Evolutionary conservation across 2,329 filamentous ascomycete species (phyloP), one percentile per base, ranked within the genome.

Genomic region (Hymenoscyphus scutula): DNA sequence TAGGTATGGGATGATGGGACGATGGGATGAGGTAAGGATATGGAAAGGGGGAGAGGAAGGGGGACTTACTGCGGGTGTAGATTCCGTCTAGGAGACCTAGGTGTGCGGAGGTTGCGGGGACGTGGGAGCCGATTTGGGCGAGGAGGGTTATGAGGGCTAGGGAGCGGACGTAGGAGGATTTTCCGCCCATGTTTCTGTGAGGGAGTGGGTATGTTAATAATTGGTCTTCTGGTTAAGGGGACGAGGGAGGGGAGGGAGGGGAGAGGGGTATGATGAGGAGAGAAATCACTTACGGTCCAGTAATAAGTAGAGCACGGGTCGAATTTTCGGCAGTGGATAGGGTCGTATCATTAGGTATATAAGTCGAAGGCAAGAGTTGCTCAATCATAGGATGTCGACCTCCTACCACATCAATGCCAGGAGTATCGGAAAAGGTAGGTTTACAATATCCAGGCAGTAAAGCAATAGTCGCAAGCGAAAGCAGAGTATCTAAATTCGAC

Each of bases 321-420:
- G 90, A 83, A 0, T 86, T 84, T 0, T 80, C 74, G 1, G 86
- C 82, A 2, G 86, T 83, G n/a, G 85, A 82, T 55, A 98, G 84
- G 1, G 84, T 78, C 11, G 92, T 89, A 71, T 89, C 86, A 76
- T 99, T 99, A 55, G 95, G 94, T 62, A 99, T 96, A 76, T 98
- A 99, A 58, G 86, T 83, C 68, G 90, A 86, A 3, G 94, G 83
- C 5, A 98, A 84, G 11, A 94, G 86, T 72, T 96, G 92, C 75
- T 99, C 95, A 54, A 97, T 93, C 83, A 99, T 97, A 45, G 95
- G 94, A 74, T 99, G 95, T 4, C 95, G 90, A 60, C 92, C 95
- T 55, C 85, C 84, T 5, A 80, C 76, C 64, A 97, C 87, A 68
- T 84, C 81, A 64, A 99, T 88, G 5, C 86, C 78, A 13, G 84